Percentiles rank a stretch among this genome's conserved stretches.
Conservation (phyloP, 1,139 yeast species). For the Geotrichum macrosporum region DNA sequence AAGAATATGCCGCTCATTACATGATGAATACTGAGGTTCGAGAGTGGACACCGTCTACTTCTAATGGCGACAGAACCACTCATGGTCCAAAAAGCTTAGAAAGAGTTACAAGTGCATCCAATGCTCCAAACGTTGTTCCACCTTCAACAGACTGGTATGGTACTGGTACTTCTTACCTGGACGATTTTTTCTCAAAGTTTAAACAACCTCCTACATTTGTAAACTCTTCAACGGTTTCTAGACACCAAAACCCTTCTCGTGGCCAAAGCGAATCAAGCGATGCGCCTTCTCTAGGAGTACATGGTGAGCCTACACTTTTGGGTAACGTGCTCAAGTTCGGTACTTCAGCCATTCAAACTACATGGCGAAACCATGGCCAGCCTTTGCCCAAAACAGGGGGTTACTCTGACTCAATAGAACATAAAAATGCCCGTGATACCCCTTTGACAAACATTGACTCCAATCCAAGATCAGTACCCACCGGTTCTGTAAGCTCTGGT, state of each 20-base stretch:
- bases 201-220: constrained; percentile 20
- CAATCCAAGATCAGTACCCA: neutral
- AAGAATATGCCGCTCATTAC: constrained; percentile 16
- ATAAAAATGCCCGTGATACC: no score
- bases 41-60: neutral
- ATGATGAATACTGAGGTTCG: constrained; percentile 16
- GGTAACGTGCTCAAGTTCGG: constrained; percentile 16
- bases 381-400: no score
- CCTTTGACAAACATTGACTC: no score
- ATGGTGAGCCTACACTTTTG: constrained; percentile 16
- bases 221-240: neutral
- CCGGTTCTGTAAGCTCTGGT: neutral
- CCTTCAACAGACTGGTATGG: constrained; percentile 1
- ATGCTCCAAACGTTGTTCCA: neutral
- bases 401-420: no score
- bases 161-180: constrained; percentile 16
- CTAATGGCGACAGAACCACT: no score
- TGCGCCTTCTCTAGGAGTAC: no score
- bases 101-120: constrained; percentile 3
- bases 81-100: no score
- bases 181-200: constrained; percentile 20
- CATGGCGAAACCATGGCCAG: no score
- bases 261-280: neutral
- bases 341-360: constrained; percentile 17
- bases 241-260: neutral